These are phyloP conservation scores for Mycena haematopus DNA, from an alignment of 768 basidiomycete genomes.

Conservation along the genomic window DNA sequence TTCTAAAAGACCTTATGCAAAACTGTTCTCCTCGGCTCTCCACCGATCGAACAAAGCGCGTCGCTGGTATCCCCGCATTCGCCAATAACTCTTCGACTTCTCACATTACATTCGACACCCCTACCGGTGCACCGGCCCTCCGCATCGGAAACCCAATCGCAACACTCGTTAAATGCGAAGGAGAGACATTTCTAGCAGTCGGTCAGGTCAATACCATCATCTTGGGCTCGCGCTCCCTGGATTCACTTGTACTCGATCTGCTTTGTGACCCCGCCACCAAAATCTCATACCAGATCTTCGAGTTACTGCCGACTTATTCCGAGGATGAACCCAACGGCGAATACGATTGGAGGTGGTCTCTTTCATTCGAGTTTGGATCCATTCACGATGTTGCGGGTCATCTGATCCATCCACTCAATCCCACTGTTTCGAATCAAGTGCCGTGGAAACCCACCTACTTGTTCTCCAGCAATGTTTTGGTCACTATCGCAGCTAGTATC, in stretches of 20 bases:
- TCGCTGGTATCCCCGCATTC: slow-evolving; percentile 10
- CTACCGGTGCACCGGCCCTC: slow-evolving; percentile 4
- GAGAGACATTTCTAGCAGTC: too few relatives aligned
- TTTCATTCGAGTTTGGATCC: not conserved
- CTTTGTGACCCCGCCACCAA: not conserved
- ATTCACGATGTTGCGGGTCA: not conserved
- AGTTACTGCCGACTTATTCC: not conserved
- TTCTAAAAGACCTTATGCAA: slow-evolving; percentile 9
- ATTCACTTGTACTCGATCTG: slow-evolving; percentile 4
- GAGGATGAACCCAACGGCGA: not conserved
- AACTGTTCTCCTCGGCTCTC: not conserved
- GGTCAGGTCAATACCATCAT: not conserved
- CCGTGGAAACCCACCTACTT: slow-evolving; percentile 6
- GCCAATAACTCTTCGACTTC: not conserved
- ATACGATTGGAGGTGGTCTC: slow-evolving; percentile 13
- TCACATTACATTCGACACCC: not conserved
- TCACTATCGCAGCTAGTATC: not conserved
- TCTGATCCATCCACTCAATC: slow-evolving; percentile 13
- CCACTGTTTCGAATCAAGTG: slow-evolving; percentile 6
- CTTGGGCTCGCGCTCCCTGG: not conserved
- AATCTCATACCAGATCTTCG: slow-evolving; percentile 11
- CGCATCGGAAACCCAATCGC: slow-evolving; percentile 13
- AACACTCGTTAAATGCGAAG: not conserved
- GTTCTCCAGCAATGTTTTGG: slow-evolving; percentile 1
- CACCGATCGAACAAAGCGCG: slow-evolving; percentile 1